A percentile compares a stretch with the other conserved stretches of the same genome.
These are phyloP conservation scores for Aspergillus costaricaensis DNA, from an alignment of 2,329 filamentous ascomycete species.

Conservation along the genomic window DNA sequence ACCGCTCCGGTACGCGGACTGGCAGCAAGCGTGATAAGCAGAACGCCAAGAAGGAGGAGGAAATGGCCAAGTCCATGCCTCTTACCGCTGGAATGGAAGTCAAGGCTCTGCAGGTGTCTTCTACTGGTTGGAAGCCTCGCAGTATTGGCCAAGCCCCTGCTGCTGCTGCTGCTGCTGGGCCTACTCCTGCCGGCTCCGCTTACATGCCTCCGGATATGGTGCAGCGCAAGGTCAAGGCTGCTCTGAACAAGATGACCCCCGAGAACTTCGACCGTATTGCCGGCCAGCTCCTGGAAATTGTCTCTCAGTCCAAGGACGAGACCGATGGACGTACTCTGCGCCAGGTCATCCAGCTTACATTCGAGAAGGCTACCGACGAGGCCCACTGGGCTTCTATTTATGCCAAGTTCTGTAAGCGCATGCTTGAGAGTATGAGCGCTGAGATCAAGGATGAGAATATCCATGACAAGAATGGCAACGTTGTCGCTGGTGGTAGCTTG, in stretches of 20 bases:
- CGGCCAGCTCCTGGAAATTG: conserved; percentile 88
- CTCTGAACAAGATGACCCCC: conserved; percentile 99
- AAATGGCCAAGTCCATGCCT: conserved; percentile 84
- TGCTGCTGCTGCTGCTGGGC: conserved; percentile 44
- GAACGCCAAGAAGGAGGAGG: conserved; percentile 61
- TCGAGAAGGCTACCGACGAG: conserved; percentile 98
- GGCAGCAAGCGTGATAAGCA: conserved; percentile 57
- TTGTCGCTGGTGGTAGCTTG: conserved; percentile 87
- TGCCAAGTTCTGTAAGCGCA: conserved; percentile 95
- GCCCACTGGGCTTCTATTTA: conserved; percentile 99
- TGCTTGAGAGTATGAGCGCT: conserved; percentile 91
- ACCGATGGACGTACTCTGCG: conserved; percentile 89
- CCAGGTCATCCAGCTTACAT: conserved; percentile 97
- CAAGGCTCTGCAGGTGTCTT: conserved; percentile 71
- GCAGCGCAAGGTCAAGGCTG: conserved; percentile 97
- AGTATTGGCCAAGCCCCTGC: conserved; percentile 58
- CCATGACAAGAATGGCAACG: conserved; percentile 81
- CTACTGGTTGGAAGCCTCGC: conserved; percentile 86
- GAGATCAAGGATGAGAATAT: conserved; percentile 96
- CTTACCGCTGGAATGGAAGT: conserved; percentile 81
- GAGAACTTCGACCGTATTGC: conserved; percentile 98
- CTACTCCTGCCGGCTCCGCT: conserved; percentile 53
- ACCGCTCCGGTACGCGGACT: conserved; percentile 50
- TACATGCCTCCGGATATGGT: conserved; percentile 88
- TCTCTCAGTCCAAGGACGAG: conserved; percentile 93